These are phyloP conservation scores for Sisymbrium altissimum DNA, from an alignment of 345 rosid genomes.

Conservation along the genomic window DNA sequence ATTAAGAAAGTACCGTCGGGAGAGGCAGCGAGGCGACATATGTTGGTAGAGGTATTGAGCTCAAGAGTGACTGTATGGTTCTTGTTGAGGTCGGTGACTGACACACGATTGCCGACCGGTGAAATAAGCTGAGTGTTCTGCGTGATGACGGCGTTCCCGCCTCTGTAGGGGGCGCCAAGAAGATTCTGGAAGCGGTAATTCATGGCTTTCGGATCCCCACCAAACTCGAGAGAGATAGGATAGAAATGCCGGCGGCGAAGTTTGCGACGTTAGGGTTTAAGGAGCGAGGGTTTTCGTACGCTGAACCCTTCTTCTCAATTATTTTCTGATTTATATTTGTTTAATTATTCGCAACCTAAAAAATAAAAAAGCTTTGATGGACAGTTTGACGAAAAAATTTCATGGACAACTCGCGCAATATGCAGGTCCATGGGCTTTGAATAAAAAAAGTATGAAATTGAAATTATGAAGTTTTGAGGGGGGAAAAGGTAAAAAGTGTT, in stretches of 20 bases:
- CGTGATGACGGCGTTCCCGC: conserved; percentile 68
- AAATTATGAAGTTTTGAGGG: background rate
- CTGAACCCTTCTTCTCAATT: background rate
- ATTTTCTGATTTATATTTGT: background rate
- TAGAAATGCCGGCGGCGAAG: background rate
- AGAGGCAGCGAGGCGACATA: conserved; percentile 70
- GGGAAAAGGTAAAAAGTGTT: background rate
- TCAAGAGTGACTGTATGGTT: conserved; percentile 71
- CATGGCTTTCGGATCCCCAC: conserved; percentile 41
- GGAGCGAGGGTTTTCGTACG: conserved; percentile 1
- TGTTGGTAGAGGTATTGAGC: conserved; percentile 60
- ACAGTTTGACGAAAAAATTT: background rate
- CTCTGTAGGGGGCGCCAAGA: conserved; percentile 86
- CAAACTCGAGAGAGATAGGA: background rate
- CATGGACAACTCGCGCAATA: background rate
- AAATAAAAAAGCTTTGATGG: background rate
- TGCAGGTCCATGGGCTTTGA: background rate
- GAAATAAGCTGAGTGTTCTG: conserved; percentile 68
- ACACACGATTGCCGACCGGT: conserved; percentile 86
- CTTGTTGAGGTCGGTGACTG: conserved; percentile 80
- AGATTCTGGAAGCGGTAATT: conserved; percentile 83
- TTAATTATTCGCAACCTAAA: background rate
- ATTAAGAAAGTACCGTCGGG: conserved; percentile 75
- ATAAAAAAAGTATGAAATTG: background rate
- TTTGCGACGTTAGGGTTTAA: conserved; percentile 33